Evolutionary conservation across 768 basidiomycete genomes (phyloP).

Genomic region (Rhodotorula toruloides): DNA sequence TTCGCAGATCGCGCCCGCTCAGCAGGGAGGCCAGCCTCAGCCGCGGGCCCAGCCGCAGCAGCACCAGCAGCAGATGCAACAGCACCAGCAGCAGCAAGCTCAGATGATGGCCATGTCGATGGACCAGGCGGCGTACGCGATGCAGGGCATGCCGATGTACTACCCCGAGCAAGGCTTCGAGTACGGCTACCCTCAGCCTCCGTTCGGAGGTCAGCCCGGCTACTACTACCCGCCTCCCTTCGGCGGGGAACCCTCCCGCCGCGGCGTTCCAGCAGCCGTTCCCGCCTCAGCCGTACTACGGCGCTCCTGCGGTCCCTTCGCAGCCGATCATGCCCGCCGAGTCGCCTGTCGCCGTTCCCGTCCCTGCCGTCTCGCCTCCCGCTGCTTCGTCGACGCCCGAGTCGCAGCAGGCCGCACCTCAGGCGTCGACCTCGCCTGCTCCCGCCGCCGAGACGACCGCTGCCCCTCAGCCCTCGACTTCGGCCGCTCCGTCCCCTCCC

Average conservation of each 20-base stretch:
- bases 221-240: conserved; percentile 18
- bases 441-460: not conserved
- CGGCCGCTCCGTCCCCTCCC: not conserved
- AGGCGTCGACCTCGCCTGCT: not conserved
- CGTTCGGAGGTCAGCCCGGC: conserved; percentile 14
- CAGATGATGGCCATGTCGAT: conserved; percentile 1
- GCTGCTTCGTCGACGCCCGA: not conserved
- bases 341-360: not conserved
- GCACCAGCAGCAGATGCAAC: conserved; percentile 6
- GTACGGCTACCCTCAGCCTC: conserved; percentile 28
- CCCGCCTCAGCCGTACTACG: conserved; percentile 25
- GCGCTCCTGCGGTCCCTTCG: conserved; percentile 8
- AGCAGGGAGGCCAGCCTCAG: no score
- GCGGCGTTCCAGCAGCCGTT: conserved; percentile 6
- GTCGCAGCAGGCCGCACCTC: not conserved
- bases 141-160: conserved; percentile 30
- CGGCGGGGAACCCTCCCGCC: conserved; percentile 2
- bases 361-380: not conserved
- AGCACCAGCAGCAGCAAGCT: not conserved
- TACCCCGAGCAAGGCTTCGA: conserved; percentile 23
- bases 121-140: conserved; percentile 11
- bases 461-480: not conserved
- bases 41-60: not conserved
- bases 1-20: conserved; percentile 9
- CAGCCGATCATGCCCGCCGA: conserved; percentile 3